Percentiles rank a stretch among this genome's conserved stretches.
Evolutionary conservation across 495 filamentous ascomycete species (phyloP).

Genomic region (Aspergillus incahuasiensis): DNA sequence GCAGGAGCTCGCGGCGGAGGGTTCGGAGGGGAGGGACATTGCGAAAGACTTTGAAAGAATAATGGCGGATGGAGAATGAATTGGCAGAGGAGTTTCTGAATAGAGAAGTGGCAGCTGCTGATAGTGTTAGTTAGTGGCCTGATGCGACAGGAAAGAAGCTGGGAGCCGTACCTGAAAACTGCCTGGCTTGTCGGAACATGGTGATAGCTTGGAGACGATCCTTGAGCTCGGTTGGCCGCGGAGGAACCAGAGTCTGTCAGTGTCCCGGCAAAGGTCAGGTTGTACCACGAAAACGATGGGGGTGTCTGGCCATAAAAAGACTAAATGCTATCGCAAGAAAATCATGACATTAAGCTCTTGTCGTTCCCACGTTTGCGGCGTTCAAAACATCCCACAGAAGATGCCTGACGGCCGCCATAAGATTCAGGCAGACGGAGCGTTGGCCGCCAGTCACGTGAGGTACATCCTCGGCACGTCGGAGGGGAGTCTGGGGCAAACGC

Average conservation of each 20-base stretch:
- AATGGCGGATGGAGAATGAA: conserved; percentile 20
- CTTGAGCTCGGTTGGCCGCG: conserved; percentile 6
- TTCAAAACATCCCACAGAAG: conserved; percentile 4
- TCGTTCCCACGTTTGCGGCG: conserved; percentile 8
- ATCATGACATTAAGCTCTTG: neutral
- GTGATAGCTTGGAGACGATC: neutral
- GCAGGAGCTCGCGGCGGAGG: conserved; percentile 63
- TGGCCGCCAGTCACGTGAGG: conserved; percentile 1
- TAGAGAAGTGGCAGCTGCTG: conserved; percentile 24
- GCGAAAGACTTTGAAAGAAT: conserved; percentile 65
- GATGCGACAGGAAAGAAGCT: neutral
- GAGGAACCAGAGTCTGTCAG: neutral
- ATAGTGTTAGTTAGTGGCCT: neutral
- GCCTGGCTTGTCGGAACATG: conserved; percentile 16
- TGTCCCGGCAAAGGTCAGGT: neutral
- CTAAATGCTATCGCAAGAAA: neutral
- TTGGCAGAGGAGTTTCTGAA: conserved; percentile 25
- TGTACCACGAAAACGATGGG: neutral
- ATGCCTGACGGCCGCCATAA: neutral
- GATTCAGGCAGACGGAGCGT: neutral
- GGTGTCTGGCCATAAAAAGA: neutral
- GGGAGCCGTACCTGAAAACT: conserved; percentile 25
- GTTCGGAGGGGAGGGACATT: conserved; percentile 66
- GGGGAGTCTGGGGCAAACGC: conserved; percentile 4
- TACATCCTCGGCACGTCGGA: neutral